Conservation (phyloP, 179 eudicot genomes). For the Monotropa hypopitys region DNA sequence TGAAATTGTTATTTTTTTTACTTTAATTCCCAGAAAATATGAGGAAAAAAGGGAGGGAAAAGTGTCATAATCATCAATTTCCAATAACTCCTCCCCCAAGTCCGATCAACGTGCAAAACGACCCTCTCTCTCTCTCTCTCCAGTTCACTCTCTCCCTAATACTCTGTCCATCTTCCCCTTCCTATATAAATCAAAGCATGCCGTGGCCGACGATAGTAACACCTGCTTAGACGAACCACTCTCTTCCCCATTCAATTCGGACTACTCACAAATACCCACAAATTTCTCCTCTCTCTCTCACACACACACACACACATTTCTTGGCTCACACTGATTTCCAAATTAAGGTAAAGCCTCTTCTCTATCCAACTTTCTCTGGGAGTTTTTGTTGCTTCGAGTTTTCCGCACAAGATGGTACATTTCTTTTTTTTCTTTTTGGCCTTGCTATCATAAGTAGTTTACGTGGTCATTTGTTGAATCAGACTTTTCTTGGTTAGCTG, state of each 20-base stretch:
- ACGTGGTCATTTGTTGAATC: conserved; percentile 4
- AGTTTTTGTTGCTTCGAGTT: neutral
- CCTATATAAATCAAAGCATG: neutral
- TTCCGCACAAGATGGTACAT: neutral
- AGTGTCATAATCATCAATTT: neutral
- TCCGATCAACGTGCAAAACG: conserved; percentile 13
- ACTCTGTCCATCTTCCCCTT: neutral
- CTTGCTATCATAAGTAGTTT: neutral
- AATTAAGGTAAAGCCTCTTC: conserved; percentile 12
- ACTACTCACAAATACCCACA: neutral
- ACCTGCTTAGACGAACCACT: neutral
- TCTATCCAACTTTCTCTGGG: neutral
- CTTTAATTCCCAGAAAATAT: neutral
- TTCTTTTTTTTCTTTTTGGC: neutral
- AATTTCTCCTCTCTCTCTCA: neutral
- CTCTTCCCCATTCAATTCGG: conserved; percentile 6
- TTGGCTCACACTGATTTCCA: neutral
- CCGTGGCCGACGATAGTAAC: neutral
- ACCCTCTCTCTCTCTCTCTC: conserved; percentile 1
- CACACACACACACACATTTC: conserved; percentile 4
- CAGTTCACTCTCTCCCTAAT: neutral
- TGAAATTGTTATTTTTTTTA: neutral
- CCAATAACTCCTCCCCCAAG: neutral
- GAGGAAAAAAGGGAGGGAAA: neutral
- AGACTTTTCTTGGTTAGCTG: neutral